Percentiles rank a stretch among this genome's conserved stretches.
These are phyloP conservation scores for Tolypocladium amazonense DNA, from an alignment of 2,329 filamentous ascomycete genomes.

Conservation along the genomic window DNA sequence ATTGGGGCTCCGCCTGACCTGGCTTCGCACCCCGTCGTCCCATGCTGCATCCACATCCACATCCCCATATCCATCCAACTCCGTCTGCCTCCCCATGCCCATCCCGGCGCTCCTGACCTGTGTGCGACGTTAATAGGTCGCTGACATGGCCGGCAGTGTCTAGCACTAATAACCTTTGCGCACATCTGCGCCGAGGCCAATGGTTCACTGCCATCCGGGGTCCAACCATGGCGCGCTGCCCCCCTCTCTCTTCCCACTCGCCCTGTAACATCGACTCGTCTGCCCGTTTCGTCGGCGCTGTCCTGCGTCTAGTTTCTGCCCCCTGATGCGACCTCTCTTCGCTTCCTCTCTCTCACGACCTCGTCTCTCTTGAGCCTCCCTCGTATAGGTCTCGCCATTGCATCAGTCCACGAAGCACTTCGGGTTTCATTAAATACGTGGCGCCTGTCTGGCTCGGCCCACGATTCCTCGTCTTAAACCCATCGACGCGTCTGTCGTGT, in stretches of 20 bases:
- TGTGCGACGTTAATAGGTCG: not conserved
- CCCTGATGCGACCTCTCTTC: not conserved
- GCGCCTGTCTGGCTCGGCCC: not conserved
- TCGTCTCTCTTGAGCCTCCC: not conserved
- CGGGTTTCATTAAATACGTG: not conserved
- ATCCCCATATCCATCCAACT: not conserved
- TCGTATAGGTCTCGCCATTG: not conserved
- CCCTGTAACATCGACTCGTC: not conserved
- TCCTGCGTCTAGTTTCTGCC: not conserved
- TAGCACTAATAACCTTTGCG: not conserved
- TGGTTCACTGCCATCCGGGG: not conserved
- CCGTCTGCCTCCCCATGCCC: not conserved
- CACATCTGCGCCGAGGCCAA: not conserved
- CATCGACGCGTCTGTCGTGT: conserved; percentile 7
- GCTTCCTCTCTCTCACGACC: not conserved
- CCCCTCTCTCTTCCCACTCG: not conserved
- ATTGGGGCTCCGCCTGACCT: not conserved
- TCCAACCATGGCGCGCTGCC: not conserved
- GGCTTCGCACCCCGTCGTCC: not conserved
- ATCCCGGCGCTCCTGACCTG: not conserved
- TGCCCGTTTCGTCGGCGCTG: not conserved
- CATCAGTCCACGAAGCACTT: not conserved
- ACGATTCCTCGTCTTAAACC: not conserved
- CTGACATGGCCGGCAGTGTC: not conserved
- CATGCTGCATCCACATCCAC: not conserved